Evolutionary conservation across 305 asterid species (phyloP).

Genomic region (Solanum aculeatissimum): DNA sequence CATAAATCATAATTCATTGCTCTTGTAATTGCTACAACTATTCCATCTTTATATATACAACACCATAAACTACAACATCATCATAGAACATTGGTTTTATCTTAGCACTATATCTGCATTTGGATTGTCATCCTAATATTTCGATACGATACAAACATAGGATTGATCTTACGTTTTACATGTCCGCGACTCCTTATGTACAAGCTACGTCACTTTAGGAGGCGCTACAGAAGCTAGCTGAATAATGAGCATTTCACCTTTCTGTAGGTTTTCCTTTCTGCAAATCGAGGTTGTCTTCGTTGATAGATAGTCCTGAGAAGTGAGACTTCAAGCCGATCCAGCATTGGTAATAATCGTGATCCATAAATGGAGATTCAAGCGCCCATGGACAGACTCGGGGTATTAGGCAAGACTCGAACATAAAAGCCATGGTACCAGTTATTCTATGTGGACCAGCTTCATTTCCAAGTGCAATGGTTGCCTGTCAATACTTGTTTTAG

Average conservation of each 20-base stretch:
- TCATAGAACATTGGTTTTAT: neutral
- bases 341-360: slow-evolving; percentile 81
- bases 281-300: slow-evolving; percentile 9
- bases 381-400: slow-evolving; percentile 92
- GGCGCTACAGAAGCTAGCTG: neutral
- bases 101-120: neutral
- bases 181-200: neutral
- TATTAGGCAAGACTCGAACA: slow-evolving; percentile 92
- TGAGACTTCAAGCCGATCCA: slow-evolving; percentile 96
- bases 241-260: neutral
- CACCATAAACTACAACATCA: neutral
- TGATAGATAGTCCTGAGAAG: slow-evolving; percentile 25
- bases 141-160: neutral
- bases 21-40: neutral
- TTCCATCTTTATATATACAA: neutral
- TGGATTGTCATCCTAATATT: neutral
- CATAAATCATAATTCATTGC: neutral
- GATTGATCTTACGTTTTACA: neutral
- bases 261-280: slow-evolving; percentile 6
- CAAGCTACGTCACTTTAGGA: neutral
- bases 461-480: slow-evolving; percentile 60
- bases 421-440: slow-evolving; percentile 76
- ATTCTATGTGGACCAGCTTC: slow-evolving; percentile 66
- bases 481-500: slow-evolving; percentile 19
- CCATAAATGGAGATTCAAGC: slow-evolving; percentile 68